phyloP scores from a whole-genome alignment of 768 basidiomycete genomes.

The Rhizopogon roseolus region DNA sequence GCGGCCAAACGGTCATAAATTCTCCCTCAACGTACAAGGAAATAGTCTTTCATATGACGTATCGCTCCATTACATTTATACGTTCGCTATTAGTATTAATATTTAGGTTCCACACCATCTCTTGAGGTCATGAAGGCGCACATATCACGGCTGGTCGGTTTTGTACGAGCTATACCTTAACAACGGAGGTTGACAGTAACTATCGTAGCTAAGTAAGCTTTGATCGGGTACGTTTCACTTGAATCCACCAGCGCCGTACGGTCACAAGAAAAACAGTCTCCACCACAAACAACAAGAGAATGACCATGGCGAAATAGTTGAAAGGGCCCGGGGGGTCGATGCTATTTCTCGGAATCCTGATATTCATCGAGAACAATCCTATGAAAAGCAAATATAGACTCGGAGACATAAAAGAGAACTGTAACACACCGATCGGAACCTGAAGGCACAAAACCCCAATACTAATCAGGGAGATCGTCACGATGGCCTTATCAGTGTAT shows the following conservation, averaged over 20 bases:
- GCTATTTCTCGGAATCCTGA: slow-evolving; percentile 54
- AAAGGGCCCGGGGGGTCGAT: slow-evolving; percentile 29
- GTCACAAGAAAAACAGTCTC: slow-evolving; percentile 38
- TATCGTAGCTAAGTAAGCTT: neutral
- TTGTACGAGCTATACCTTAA: too few species aligned
- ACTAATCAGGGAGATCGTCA: slow-evolving; percentile 63
- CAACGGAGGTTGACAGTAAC: neutral
- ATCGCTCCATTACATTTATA: too few species aligned
- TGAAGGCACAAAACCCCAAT: slow-evolving; percentile 66
- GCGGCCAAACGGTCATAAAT: too few species aligned
- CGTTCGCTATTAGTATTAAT: too few species aligned
- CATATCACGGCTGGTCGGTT: too few species aligned
- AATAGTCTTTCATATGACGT: too few species aligned
- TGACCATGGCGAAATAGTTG: slow-evolving; percentile 52
- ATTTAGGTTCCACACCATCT: too few species aligned
- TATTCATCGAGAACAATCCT: slow-evolving; percentile 72
- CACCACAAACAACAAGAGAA: slow-evolving; percentile 42
- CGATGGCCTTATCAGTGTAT: slow-evolving; percentile 59
- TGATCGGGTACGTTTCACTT: slow-evolving; percentile 39
- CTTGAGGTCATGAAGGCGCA: too few species aligned
- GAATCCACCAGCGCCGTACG: slow-evolving; percentile 62
- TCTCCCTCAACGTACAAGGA: too few species aligned
- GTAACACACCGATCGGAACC: slow-evolving; percentile 47
- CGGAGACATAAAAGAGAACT: neutral
- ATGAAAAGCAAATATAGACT: neutral